A percentile compares a stretch with the other conserved stretches of the same genome.
Conservation (phyloP, 108 stramenopile species). For the Hondaea fermentalgiana region DNA sequence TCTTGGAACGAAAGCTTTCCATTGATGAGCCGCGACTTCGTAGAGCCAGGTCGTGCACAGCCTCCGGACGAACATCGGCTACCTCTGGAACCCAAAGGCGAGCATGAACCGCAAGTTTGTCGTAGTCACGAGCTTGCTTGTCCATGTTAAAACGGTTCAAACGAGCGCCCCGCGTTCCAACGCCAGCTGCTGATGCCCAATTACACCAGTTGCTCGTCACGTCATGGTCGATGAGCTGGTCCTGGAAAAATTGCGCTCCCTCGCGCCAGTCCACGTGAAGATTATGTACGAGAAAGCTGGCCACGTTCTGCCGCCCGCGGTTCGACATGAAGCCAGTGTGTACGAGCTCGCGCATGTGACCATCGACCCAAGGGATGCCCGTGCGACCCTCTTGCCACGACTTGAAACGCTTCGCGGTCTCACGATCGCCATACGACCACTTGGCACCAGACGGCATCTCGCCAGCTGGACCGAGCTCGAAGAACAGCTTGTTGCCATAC, state of each 20-base stretch:
- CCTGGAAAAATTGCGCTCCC: conserved; percentile 89
- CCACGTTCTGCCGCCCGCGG: conserved; percentile 88
- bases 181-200: conserved; percentile 79
- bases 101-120: conserved; percentile 82
- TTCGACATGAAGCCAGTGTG: conserved; percentile 95
- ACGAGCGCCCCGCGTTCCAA: conserved; percentile 70
- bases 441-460: not conserved
- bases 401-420: conserved; percentile 36
- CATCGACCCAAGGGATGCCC: conserved; percentile 87
- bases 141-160: conserved; percentile 84
- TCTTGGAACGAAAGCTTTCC: not conserved
- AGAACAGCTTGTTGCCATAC: conserved; percentile 73
- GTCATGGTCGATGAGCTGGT: conserved; percentile 79
- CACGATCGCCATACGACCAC: conserved; percentile 9
- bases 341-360: conserved; percentile 92
- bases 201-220: conserved; percentile 88
- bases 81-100: conserved; percentile 86
- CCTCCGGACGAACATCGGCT: not conserved
- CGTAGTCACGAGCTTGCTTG: conserved; percentile 90
- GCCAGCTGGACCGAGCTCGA: conserved; percentile 54
- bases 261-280: conserved; percentile 87
- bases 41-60: not conserved
- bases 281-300: conserved; percentile 79
- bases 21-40: not conserved
- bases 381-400: conserved; percentile 73